Evolutionary conservation across 106 monocot genomes (phyloP).

Genomic region (Posidonia australis): DNA sequence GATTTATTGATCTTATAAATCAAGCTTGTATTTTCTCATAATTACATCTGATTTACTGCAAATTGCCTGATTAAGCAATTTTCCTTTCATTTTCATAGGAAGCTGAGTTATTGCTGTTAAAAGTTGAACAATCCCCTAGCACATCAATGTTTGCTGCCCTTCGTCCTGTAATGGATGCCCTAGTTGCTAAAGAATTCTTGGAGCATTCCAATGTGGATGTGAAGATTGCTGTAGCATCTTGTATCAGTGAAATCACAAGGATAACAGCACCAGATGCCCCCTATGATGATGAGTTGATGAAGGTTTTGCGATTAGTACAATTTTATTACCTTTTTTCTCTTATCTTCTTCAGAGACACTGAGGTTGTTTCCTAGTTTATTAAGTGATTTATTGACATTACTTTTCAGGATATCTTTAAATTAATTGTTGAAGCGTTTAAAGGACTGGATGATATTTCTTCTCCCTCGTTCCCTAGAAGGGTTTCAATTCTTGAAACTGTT

Average conservation of each 20-base stretch:
- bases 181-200: slow-evolving; percentile 18
- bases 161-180: slow-evolving; percentile 25
- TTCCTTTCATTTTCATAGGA: slow-evolving; percentile 11
- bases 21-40: no score
- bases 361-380: background rate
- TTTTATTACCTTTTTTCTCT: background rate
- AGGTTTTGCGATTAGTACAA: slow-evolving; percentile 11
- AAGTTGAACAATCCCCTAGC: slow-evolving; percentile 30
- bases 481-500: slow-evolving; percentile 28
- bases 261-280: slow-evolving; percentile 39
- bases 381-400: background rate
- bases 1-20: no score
- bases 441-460: slow-evolving; percentile 25
- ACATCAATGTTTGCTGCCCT: slow-evolving; percentile 21
- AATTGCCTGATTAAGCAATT: background rate
- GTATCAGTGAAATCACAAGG: slow-evolving; percentile 35
- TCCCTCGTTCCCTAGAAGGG: slow-evolving; percentile 21
- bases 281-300: slow-evolving; percentile 33
- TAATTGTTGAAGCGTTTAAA: slow-evolving; percentile 27
- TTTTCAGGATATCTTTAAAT: slow-evolving; percentile 26
- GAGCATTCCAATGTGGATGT: slow-evolving; percentile 26
- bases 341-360: no score
- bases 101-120: slow-evolving; percentile 17
- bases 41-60: background rate
- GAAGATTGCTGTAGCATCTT: slow-evolving; percentile 27